A percentile compares a stretch with the other conserved stretches of the same genome.
phyloP scores from a whole-genome alignment of 163 green algal species.

The Chloromonas sp. region DNA sequence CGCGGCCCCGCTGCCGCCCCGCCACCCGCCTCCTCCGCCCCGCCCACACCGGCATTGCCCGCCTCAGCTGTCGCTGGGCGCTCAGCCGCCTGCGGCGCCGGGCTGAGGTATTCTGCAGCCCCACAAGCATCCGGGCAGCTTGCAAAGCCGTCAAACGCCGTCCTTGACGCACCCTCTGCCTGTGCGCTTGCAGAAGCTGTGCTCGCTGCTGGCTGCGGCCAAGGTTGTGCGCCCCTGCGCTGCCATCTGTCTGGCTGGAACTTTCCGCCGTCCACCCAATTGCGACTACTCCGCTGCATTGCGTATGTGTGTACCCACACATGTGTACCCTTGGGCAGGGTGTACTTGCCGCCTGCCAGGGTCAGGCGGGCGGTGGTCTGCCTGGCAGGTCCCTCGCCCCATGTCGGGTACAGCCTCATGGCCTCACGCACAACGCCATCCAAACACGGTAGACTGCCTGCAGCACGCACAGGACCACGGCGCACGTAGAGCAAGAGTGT shows the following conservation, averaged over 20 bases:
- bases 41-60: no score
- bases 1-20: not conserved
- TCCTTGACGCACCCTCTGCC: no score
- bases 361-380: not conserved
- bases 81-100: not conserved
- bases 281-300: slow-evolving; percentile 27
- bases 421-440: slow-evolving; percentile 23
- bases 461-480: not conserved
- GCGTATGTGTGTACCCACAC: slow-evolving; percentile 31
- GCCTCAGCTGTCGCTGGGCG: no score
- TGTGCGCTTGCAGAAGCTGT: not conserved
- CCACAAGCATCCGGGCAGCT: not conserved
- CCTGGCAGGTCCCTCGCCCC: not conserved
- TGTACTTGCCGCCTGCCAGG: not conserved
- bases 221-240: no score
- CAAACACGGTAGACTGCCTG: slow-evolving; percentile 16
- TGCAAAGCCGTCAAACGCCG: not conserved
- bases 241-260: not conserved
- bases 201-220: not conserved
- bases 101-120: not conserved
- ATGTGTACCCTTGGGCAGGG: slow-evolving; percentile 10
- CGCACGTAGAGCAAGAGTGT: not conserved
- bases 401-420: slow-evolving; percentile 26
- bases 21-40: not conserved
- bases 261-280: slow-evolving; percentile 14